Percentiles rank a stretch among this genome's conserved stretches.
phyloP scores from a whole-genome alignment of 306 rosid genomes.

The Medicago ruthenica region DNA sequence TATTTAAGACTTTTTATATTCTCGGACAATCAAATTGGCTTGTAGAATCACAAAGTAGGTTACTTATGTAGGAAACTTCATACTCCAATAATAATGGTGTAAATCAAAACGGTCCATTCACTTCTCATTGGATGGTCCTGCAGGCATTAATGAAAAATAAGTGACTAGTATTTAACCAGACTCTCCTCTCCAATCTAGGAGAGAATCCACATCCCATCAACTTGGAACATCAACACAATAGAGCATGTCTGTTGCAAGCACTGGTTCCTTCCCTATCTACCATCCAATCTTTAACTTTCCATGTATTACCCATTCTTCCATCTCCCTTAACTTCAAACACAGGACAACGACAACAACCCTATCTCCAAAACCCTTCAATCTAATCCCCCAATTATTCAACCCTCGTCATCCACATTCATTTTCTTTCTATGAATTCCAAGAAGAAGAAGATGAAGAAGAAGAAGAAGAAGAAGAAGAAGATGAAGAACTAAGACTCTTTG shows the following conservation, averaged over 20 bases:
- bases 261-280: slow-evolving; percentile 54
- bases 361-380: slow-evolving; percentile 48
- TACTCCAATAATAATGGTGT: too few relatives aligned
- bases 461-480: slow-evolving; percentile 20
- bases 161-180: too few relatives aligned
- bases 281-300: slow-evolving; percentile 49
- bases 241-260: slow-evolving; percentile 57
- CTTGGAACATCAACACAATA: too few relatives aligned
- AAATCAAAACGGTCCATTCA: too few relatives aligned
- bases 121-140: too few relatives aligned
- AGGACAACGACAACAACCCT: slow-evolving; percentile 35
- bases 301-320: slow-evolving; percentile 43
- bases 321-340: slow-evolving; percentile 45
- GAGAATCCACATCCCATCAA: too few relatives aligned
- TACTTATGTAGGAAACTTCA: too few relatives aligned
- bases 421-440: slow-evolving; percentile 49
- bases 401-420: slow-evolving; percentile 41
- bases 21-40: too few relatives aligned
- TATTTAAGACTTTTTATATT: too few relatives aligned
- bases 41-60: too few relatives aligned
- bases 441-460: neutral
- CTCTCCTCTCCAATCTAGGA: too few relatives aligned
- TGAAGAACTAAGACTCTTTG: slow-evolving; percentile 66
- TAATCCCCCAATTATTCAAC: slow-evolving; percentile 41
- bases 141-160: too few relatives aligned